Evolutionary conservation across 345 rosid species (phyloP).

Genomic region (Eucalyptus marginata): DNA sequence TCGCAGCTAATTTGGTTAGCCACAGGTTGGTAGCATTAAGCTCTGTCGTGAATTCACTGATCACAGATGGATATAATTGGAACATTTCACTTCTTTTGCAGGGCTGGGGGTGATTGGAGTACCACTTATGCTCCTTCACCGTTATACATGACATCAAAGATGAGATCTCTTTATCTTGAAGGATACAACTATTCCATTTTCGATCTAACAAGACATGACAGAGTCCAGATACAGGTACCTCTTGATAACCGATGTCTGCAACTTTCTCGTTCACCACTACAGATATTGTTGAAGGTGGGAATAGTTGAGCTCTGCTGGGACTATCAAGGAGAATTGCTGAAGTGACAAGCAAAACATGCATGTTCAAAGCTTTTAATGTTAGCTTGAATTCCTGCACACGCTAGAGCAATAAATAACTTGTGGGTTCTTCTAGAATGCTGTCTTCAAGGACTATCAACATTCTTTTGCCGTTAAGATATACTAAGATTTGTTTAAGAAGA

Average conservation of each 20-base stretch:
- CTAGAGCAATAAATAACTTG: neutral
- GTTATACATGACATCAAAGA: slow-evolving; percentile 59
- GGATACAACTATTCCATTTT: slow-evolving; percentile 61
- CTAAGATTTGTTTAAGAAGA: neutral
- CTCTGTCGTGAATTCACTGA: neutral
- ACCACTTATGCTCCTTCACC: slow-evolving; percentile 85
- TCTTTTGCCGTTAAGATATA: neutral
- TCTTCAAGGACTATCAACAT: neutral
- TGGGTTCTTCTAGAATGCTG: neutral
- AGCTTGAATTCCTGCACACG: neutral
- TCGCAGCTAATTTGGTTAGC: slow-evolving; percentile 67
- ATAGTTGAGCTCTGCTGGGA: neutral
- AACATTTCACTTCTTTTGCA: slow-evolving; percentile 3
- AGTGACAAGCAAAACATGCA: neutral
- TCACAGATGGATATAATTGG: neutral
- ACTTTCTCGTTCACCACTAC: neutral
- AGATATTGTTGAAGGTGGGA: neutral
- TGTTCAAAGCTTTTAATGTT: neutral
- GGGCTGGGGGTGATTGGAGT: slow-evolving; percentile 72
- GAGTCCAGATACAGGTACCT: slow-evolving; percentile 62
- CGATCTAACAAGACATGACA: slow-evolving; percentile 42
- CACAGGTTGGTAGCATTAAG: slow-evolving; percentile 27
- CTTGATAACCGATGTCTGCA: neutral
- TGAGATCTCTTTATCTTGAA: slow-evolving; percentile 65
- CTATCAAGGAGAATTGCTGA: neutral